Evolutionary conservation across 2,329 filamentous ascomycete genomes (phyloP).

Genomic region (Cryphonectria carpinicola): DNA sequence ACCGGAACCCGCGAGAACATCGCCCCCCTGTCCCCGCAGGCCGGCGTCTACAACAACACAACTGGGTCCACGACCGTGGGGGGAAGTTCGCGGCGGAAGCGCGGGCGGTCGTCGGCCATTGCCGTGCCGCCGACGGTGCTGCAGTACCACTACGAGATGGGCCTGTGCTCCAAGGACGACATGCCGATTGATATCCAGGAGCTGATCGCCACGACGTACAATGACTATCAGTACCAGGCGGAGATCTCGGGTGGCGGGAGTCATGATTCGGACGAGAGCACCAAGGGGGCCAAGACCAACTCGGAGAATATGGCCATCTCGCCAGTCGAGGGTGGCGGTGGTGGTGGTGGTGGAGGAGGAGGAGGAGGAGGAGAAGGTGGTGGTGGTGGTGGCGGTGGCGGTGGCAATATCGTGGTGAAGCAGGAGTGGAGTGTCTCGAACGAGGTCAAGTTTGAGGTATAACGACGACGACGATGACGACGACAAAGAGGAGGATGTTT

Average conservation of each 20-base stretch:
- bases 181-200: conserved; percentile 18
- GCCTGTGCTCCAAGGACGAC: conserved; percentile 15
- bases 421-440: conserved; percentile 24
- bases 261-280: conserved; percentile 20
- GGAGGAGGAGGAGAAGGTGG: no score
- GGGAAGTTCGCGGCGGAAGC: not conserved
- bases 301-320: conserved; percentile 12
- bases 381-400: no score
- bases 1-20: conserved; percentile 16
- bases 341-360: no score
- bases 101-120: conserved; percentile 5
- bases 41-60: not conserved
- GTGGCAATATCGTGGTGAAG: conserved; percentile 17
- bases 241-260: conserved; percentile 9
- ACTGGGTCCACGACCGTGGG: not conserved
- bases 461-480: not conserved
- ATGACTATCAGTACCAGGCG: conserved; percentile 17
- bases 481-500: not conserved
- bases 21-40: conserved; percentile 6
- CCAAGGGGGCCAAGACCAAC: not conserved
- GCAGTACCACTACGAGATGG: conserved; percentile 24
- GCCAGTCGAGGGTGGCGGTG: not conserved
- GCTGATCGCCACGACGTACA: conserved; percentile 13
- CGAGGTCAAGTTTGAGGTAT: conserved; percentile 13
- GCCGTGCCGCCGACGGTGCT: conserved; percentile 14